Percentiles rank a stretch among this genome's conserved stretches.
Conservation (phyloP, 2,329 filamentous ascomycete species). For the Anthostomella pinea region DNA sequence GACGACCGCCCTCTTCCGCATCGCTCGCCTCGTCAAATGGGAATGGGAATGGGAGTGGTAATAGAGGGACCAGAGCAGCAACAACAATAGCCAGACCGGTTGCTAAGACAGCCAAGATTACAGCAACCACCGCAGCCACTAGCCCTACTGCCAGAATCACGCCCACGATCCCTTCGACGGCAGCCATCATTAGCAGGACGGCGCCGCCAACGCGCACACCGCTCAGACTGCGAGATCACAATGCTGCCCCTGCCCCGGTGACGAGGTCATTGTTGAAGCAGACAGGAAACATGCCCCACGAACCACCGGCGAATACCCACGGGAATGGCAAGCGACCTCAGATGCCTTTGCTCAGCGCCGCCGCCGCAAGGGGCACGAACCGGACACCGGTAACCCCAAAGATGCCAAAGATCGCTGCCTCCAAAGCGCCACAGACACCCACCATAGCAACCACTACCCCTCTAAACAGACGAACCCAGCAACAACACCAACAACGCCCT, state of each 20-base stretch:
- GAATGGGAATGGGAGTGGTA: neutral
- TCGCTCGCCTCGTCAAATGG: conserved; percentile 4
- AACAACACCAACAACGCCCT: conserved; percentile 16
- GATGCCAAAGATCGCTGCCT: too few species aligned
- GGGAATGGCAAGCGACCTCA: conserved; percentile 54
- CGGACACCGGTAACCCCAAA: conserved; percentile 54
- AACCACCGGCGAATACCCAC: conserved; percentile 47
- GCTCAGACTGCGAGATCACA: conserved; percentile 35
- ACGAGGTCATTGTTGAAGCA: conserved; percentile 30
- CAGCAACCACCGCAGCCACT: too few species aligned
- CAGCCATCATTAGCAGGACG: too few species aligned
- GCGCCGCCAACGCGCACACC: conserved; percentile 1
- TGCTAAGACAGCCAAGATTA: too few species aligned
- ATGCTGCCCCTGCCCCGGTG: conserved; percentile 34
- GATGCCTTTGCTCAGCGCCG: conserved; percentile 66
- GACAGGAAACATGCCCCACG: conserved; percentile 35
- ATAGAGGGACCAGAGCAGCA: neutral
- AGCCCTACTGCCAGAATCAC: too few species aligned
- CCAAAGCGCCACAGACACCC: conserved; percentile 33
- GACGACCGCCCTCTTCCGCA: conserved; percentile 12
- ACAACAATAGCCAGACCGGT: too few species aligned
- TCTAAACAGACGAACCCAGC: conserved; percentile 32
- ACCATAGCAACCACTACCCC: conserved; percentile 41
- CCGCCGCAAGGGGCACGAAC: conserved; percentile 52
- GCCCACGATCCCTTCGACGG: conserved; percentile 9